A percentile compares a stretch with the other conserved stretches of the same genome.
Evolutionary conservation across 2,329 filamentous ascomycete genomes (phyloP).

Genomic region (Microcyclospora pomicola): DNA sequence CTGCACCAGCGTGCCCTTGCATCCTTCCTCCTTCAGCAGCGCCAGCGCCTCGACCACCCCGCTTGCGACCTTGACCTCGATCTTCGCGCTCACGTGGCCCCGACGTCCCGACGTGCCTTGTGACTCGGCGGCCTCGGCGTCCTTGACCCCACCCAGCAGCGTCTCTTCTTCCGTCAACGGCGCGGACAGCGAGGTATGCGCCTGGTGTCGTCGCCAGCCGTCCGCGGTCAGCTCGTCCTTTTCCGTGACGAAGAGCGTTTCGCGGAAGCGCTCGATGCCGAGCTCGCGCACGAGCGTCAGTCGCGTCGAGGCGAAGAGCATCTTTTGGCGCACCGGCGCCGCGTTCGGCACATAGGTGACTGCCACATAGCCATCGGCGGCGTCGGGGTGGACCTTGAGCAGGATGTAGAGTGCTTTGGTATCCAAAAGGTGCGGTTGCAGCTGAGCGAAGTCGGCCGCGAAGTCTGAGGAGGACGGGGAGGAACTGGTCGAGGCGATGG

Average conservation of each 20-base stretch:
- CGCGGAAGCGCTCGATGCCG: slow-evolving; percentile 63
- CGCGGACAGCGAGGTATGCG: slow-evolving; percentile 46
- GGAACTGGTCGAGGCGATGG: slow-evolving; percentile 35
- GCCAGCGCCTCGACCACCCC: slow-evolving; percentile 52
- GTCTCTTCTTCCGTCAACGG: slow-evolving; percentile 70
- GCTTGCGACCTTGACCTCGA: slow-evolving; percentile 43
- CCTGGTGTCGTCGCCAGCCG: slow-evolving; percentile 61
- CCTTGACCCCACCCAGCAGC: slow-evolving; percentile 56
- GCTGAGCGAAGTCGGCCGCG: slow-evolving; percentile 46
- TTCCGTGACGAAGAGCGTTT: slow-evolving; percentile 59
- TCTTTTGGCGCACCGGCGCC: slow-evolving; percentile 72
- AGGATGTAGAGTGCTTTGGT: slow-evolving; percentile 61
- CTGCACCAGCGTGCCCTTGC: slow-evolving; percentile 41
- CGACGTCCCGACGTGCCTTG: slow-evolving; percentile 52
- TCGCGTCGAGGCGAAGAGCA: slow-evolving; percentile 68
- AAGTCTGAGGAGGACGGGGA: slow-evolving; percentile 35
- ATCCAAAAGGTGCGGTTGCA: slow-evolving; percentile 50
- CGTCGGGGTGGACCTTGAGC: slow-evolving; percentile 49
- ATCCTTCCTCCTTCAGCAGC: slow-evolving; percentile 40
- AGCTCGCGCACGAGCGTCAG: slow-evolving; percentile 63
- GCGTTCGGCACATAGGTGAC: slow-evolving; percentile 68
- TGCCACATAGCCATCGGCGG: slow-evolving; percentile 42
- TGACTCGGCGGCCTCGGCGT: slow-evolving; percentile 59
- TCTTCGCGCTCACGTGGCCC: slow-evolving; percentile 31
- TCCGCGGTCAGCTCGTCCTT: slow-evolving; percentile 52